phyloP scores from a whole-genome alignment of 768 basidiomycete genomes.

The Russula earlei region DNA sequence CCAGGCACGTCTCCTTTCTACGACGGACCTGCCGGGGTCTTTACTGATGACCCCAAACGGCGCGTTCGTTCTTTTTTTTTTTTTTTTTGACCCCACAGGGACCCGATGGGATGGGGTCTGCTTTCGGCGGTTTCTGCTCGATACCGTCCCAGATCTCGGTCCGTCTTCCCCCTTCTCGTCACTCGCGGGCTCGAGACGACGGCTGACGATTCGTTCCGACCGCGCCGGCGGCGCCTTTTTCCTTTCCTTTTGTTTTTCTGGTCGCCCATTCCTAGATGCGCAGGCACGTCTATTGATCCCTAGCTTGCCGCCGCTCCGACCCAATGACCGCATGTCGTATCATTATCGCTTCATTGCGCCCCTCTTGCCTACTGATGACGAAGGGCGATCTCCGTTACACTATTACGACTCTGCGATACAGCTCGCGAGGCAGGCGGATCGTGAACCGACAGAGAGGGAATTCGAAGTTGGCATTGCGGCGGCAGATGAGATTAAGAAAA shows the following conservation, averaged over 20 bases:
- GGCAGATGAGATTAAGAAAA: slow-evolving; percentile 48
- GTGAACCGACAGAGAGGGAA: slow-evolving; percentile 58
- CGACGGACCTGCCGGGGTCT: too few species aligned
- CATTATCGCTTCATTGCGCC: slow-evolving; percentile 73
- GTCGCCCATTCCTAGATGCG: slow-evolving; percentile 40
- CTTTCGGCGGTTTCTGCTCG: slow-evolving; percentile 60
- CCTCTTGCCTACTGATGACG: slow-evolving; percentile 45
- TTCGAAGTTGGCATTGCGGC: slow-evolving; percentile 55
- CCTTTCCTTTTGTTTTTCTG: too few species aligned
- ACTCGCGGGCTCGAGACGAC: neutral
- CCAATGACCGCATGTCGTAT: slow-evolving; percentile 67
- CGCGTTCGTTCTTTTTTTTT: too few species aligned
- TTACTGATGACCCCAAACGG: too few species aligned
- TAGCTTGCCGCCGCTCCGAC: slow-evolving; percentile 56
- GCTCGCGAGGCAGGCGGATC: slow-evolving; percentile 49
- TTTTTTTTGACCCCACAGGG: slow-evolving; percentile 30
- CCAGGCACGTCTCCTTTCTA: slow-evolving; percentile 45
- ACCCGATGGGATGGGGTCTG: slow-evolving; percentile 50
- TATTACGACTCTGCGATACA: slow-evolving; percentile 74
- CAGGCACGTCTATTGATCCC: slow-evolving; percentile 68
- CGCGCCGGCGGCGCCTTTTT: neutral
- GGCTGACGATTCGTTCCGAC: neutral
- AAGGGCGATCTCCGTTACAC: slow-evolving; percentile 59
- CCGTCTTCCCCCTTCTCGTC: slow-evolving; percentile 22
- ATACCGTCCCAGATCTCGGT: slow-evolving; percentile 66